Evolutionary conservation across 257 asterid species (phyloP), one percentile per base, ranked within the genome.

Genomic region (Handroanthus guayacan): DNA sequence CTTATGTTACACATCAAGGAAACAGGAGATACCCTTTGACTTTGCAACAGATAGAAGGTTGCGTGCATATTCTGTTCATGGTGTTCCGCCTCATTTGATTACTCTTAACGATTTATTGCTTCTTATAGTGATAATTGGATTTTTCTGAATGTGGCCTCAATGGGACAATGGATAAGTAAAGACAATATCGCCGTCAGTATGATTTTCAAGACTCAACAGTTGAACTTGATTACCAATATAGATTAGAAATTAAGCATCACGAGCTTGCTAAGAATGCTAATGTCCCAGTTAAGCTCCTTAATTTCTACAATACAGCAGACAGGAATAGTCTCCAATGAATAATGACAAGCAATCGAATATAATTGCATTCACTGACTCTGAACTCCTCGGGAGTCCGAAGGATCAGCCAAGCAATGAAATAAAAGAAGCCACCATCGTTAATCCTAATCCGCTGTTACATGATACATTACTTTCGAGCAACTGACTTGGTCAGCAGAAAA

Each of bases 21-120:
- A 60, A 60, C 13, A 51, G 25, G 37, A 37, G 51, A 54, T 52
- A 54, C 5, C 5, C 37, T 48, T 48, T 52, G 51, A 52, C 18
- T 52, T 36, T 13, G 37, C 38, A 36, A 52, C 14, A 38, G 34
- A 20, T 37, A 39, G 69, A 47, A 44, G 50, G 50, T 11, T 54
- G 12, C 54, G 11, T 18, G 14, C 57, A 66, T 45, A 45, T 66
- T 67, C 44, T 47, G 43, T 67, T 47, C 31, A 52, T 16, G 14
- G 37, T 44, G 12, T 43, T 69, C 16, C 16, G 39, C 54, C 55
- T 61, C 75, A 70, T 55, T 38, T 0, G 65, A 54, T 47, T 70
- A 39, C 34, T 14, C 74, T 52, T 11, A 38, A 54, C 41, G 18
- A 65, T 38, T 11, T 16, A 14, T 12, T 38, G 34, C 44, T 61